Conservation (phyloP, 495 filamentous ascomycete species). For the Talaromyces wortmannii region DNA sequence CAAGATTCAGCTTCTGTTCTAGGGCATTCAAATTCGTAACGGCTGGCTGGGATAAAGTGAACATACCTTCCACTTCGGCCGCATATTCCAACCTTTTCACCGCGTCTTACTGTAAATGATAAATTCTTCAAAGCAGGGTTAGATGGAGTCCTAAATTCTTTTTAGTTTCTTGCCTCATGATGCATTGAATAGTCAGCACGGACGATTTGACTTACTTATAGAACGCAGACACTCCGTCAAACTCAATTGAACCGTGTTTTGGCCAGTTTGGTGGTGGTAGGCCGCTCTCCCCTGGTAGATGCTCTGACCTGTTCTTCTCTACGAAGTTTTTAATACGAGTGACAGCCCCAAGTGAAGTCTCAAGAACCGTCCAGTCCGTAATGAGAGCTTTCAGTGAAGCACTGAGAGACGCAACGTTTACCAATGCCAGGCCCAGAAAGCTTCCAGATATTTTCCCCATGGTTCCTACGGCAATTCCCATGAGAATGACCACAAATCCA, state of each 20-base stretch:
- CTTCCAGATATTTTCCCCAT: slow-evolving; percentile 36
- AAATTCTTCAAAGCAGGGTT: not conserved
- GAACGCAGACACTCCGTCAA: slow-evolving; percentile 33
- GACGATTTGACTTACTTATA: slow-evolving; percentile 22
- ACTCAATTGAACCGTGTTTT: slow-evolving; percentile 39
- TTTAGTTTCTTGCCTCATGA: not conserved
- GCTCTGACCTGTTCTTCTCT: slow-evolving; percentile 37
- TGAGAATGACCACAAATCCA: slow-evolving; percentile 45
- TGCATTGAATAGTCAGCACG: not conserved
- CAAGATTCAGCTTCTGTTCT: not conserved
- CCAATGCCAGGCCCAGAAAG: slow-evolving; percentile 48
- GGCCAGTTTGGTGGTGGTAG: slow-evolving; percentile 41
- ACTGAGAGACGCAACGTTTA: slow-evolving; percentile 48
- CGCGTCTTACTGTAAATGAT: slow-evolving; percentile 8
- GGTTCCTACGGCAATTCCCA: slow-evolving; percentile 33
- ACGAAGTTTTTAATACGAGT: slow-evolving; percentile 51
- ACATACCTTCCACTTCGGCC: slow-evolving; percentile 35
- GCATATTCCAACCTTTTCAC: slow-evolving; percentile 51
- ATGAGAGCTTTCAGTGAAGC: slow-evolving; percentile 41
- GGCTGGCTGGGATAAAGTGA: not conserved
- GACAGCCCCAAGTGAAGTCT: slow-evolving; percentile 50
- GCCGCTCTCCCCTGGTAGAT: slow-evolving; percentile 29
- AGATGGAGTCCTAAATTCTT: not conserved
- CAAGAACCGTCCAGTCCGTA: slow-evolving; percentile 48
- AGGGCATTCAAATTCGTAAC: not conserved